These are phyloP conservation scores for Ophiostoma sp. DNA, from an alignment of 2,329 filamentous ascomycete species.

Conservation along the genomic window DNA sequence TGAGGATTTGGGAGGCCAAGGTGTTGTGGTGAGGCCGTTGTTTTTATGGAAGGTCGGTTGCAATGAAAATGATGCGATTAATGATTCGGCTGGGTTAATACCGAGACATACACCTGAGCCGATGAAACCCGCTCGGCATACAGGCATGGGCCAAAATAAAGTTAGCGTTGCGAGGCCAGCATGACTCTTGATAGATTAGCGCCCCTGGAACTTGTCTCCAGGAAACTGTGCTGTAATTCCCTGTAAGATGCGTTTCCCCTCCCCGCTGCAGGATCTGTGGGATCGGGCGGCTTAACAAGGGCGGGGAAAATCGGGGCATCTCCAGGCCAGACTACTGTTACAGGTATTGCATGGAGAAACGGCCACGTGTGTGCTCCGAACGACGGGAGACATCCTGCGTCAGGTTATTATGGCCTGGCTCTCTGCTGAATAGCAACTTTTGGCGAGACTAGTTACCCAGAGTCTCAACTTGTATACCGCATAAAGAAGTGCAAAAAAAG, in stretches of 20 bases:
- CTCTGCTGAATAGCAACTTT: not conserved
- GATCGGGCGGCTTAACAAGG: not conserved
- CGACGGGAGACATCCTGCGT: not conserved
- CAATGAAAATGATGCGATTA: not conserved
- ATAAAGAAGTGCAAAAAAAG: no score
- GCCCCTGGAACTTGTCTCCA: not conserved
- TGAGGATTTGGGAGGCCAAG: not conserved
- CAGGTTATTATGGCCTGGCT: not conserved
- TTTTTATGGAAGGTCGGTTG: not conserved
- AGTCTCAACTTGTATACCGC: no score
- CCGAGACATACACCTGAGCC: constrained; percentile 36
- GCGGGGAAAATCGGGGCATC: not conserved
- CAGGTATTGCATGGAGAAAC: not conserved
- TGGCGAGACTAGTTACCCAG: no score
- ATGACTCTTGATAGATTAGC: not conserved
- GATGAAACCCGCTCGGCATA: constrained; percentile 35
- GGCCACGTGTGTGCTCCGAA: no score
- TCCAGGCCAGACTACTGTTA: no score
- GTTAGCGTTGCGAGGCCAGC: not conserved
- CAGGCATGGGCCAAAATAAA: not conserved
- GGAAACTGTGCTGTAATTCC: not conserved
- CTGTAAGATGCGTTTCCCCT: not conserved
- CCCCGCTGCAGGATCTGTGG: not conserved
- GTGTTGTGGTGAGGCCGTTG: not conserved
- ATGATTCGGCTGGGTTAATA: constrained; percentile 9